Conservation (phyloP, 345 rosid species). For the Salix caprea region DNA sequence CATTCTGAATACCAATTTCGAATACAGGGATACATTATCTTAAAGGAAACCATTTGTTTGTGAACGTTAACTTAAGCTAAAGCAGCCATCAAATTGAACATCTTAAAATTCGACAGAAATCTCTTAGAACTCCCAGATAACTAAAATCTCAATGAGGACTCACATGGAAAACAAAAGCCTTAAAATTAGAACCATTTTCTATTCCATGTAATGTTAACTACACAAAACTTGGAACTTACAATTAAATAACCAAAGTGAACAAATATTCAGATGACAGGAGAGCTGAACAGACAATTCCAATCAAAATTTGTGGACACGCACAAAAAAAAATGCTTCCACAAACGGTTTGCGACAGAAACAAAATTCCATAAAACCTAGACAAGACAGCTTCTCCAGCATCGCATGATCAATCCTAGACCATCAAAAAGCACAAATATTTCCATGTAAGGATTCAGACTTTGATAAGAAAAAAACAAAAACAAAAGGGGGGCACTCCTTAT, state of each 20-base stretch:
- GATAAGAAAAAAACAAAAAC: background rate
- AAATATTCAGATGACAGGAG: background rate
- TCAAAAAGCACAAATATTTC: background rate
- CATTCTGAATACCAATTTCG: background rate
- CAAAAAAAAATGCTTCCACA: background rate
- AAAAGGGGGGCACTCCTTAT: background rate
- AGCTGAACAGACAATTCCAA: background rate
- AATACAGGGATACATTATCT: background rate
- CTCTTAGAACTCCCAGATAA: background rate
- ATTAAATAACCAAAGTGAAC: background rate
- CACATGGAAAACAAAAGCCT: background rate
- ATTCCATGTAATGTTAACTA: background rate
- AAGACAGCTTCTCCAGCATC: background rate
- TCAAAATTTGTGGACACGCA: background rate
- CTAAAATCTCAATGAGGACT: background rate
- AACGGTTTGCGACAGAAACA: background rate
- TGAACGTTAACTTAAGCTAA: background rate
- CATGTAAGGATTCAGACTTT: background rate
- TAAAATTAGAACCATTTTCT: background rate
- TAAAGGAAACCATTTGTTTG: background rate
- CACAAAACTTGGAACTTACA: background rate
- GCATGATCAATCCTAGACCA: background rate
- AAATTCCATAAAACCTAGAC: background rate
- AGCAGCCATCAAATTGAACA: background rate
- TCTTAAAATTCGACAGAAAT: background rate